Base-by-base conservation (phyloP, 352 stramenopile species). In the Phytophthora boehmeriae region DNA sequence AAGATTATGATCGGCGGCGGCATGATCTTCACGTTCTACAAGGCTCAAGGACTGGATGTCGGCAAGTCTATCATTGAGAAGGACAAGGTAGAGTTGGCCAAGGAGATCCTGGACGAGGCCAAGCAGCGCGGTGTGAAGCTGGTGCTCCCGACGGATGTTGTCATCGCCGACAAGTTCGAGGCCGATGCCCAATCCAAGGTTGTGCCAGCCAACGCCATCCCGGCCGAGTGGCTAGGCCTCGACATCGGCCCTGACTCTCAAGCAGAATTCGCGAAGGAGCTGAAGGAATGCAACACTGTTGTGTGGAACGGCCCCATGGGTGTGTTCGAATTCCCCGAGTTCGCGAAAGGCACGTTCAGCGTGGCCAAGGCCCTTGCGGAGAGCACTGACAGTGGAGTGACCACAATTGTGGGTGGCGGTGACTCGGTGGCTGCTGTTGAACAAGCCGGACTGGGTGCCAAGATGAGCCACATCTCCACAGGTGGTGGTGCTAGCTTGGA, bases 1-100 rank as follows among this genome's bases (percentile, higher is more conserved):
- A 98, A 96, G 77, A 92, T 99, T 47, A 80, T 99, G 62, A 90
- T 99, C 43, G 96, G 96, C 56, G 95, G 96, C 72, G 95, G 95
- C 57, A 98, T 98, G 95, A 96, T 98, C 63, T 99, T 98, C 80
- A 99, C 96, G 46, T 98, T 99, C 83, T 95, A 98, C 62, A 98
- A 98, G 76, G 96, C 94, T 20, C 93, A 93, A 86, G 96, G 96
- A 47, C 82, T 98, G 44, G 71, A 90, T 52, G 93, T 99, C 36
- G 97, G 97, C 76, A 97, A 94, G 36, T 98, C 91, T 20, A 89
- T 99, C 51, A 81, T 98, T 22, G 96, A 99, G 75, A 92, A 98
- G 43, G 91, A 98, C 55, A 97, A 96, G 67, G 71, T 98, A 16
- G 91, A 98, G 54, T 83, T 98, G 34, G 96, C 95, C 38, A 90